phyloP scores from a whole-genome alignment of 1,284 basidiomycete genomes.

The Peniophora sp. region DNA sequence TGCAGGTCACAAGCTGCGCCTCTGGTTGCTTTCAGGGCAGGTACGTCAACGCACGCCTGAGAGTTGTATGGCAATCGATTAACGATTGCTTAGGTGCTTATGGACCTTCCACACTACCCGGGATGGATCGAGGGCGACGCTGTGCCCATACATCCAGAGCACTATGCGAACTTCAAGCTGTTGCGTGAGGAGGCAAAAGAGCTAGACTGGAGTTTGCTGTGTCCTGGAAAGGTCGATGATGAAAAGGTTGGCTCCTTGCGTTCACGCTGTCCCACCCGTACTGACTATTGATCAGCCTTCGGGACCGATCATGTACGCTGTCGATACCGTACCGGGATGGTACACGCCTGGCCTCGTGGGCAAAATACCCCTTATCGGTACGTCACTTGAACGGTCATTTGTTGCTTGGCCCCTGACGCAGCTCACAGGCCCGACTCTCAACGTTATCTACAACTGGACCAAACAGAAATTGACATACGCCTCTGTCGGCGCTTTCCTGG shows the following conservation, averaged over 20 bases:
- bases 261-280: not conserved
- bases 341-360: not conserved
- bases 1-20: not conserved
- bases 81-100: too few species aligned
- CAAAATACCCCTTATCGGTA: not conserved
- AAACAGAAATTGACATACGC: not conserved
- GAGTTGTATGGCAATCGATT: too few species aligned
- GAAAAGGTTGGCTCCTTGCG: not conserved
- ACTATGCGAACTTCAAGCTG: not conserved
- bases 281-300: not conserved
- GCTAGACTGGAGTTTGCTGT: not conserved
- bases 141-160: not conserved
- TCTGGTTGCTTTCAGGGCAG: not conserved
- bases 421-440: not conserved
- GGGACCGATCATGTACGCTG: not conserved
- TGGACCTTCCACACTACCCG: not conserved
- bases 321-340: not conserved
- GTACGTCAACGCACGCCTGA: too few species aligned
- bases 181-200: not conserved
- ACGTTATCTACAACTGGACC: not conserved
- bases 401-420: not conserved
- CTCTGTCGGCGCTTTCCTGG: constrained; percentile 1
- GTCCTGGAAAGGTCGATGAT: not conserved
- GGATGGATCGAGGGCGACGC: not conserved
- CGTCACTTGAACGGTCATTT: not conserved